Evolutionary conservation across 192 early-diverging fungal species (phyloP), one percentile per base, ranked within the genome.

Genomic region (Coemansia guatemalensis): DNA sequence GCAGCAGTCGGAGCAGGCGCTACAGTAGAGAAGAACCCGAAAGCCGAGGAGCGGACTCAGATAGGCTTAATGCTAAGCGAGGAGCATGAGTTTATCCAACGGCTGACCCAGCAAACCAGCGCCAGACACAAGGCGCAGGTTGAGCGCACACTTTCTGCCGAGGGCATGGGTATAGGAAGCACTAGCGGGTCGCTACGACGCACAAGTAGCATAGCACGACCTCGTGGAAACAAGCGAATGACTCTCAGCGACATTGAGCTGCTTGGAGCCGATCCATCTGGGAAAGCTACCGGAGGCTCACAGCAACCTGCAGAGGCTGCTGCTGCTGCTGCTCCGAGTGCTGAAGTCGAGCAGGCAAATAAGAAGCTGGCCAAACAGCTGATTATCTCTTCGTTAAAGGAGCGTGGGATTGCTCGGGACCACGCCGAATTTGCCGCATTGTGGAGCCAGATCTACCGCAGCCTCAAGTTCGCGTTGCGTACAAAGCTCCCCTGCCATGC

Each of bases 371-470:
- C 78, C 1, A 81, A 81, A 58, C 73, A 81, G 64, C 72, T 81
- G 12, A 75, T 81, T 48, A 75, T 81, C 22, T 44, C 73, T 14
- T 56, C 78, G 51, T 64, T 81, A 9, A 81, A 81, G 64, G 67
- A 69, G 33, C 78, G 73, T 27, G 69, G 73, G 33, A 58, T 81
- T 21, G 57, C 57, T 1, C 65, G 78, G 20, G 62, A 60, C 61
- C 73, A 81, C 48, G 41, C 27, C 21, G 78, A 81, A 33, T 81
- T 81, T 68, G 73, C 69, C 8, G 73, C 78, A 1, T 53, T 81
- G 44, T 81, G 78, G 78, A 61, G 78, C 54, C 78, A 75, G 60
- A 81, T 81, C 41, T 81, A 81, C 50, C 64, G 69, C 33, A 81
- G 78, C 56, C 65, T 75, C n/a, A 75, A 75, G 61, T 81, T 81